Base-by-base conservation (phyloP, 2,329 filamentous ascomycete genomes). In the Dendrostoma leiphaemia region DNA sequence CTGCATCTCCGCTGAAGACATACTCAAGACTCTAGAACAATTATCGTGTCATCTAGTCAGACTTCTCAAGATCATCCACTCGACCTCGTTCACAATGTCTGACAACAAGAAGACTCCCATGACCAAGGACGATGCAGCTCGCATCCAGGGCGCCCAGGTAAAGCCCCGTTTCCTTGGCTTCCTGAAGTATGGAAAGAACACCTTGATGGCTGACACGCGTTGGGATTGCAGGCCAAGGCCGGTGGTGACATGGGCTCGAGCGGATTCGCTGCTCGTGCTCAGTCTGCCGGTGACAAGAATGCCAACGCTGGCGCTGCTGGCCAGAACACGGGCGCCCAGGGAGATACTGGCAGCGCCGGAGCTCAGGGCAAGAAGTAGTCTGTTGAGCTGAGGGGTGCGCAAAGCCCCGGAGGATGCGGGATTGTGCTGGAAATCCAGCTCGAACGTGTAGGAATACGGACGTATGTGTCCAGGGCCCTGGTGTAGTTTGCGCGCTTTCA, bases 341-440 rank as follows among this genome's bases (percentile, higher is more conserved):
- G 21, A 4, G 26, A 10, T 3, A 23, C 10, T n/a, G 19, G 34
- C 2, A 15, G 24, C 9, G 41, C 23, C 6, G 19, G 19, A 4
- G 13, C 41, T 29, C 17, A 28, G n/a, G 34, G 8, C 6, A 53
- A 53, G 29, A 53, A 53, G 51, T 48, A 53, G 28, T 17, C 24
- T 12, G 31, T 13, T 10, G 10, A 15, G 7, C n/a, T n/a, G n/a
- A n/a, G n/a, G n/a, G n/a, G n/a, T n/a, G n/a, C n/a, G n/a, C n/a
- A n/a, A n/a, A n/a, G n/a, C n/a, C n/a, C n/a, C n/a, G n/a, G n/a
- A n/a, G n/a, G n/a, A n/a, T n/a, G n/a, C n/a, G n/a, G n/a, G n/a
- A n/a, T n/a, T n/a, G n/a, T n/a, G n/a, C n/a, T n/a, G n/a, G n/a
- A n/a, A n/a, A n/a, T n/a, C n/a, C n/a, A n/a, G n/a, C n/a, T n/a